Base-by-base conservation (phyloP, 257 asterid species). In the Linderniella brevidens region DNA sequence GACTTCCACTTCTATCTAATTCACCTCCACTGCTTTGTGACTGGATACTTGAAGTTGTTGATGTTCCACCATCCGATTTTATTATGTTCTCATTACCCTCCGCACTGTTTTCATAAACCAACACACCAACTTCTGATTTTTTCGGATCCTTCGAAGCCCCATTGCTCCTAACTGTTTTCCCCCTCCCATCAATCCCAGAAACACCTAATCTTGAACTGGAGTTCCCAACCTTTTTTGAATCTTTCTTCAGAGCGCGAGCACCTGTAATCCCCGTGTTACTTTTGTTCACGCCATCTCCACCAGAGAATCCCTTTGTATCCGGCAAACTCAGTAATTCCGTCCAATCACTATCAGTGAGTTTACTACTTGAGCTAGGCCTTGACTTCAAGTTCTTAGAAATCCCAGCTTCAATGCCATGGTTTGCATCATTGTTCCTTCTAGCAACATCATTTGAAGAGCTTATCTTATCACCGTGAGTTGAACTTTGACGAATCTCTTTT, bases 341-440 rank as follows among this genome's bases (percentile, higher is more conserved):
- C 98, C 98, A 90, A 67, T 90, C 98, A 65, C 70, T 64, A 58
- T 88, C 94, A 1, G 73, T 76, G 48, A 80, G 74, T 43, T 74
- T 67, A 57, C 64, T 62, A 39, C 59, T 64, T 41, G 50, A 37
- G 46, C 64, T 63, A 29, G 59, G 36, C 57, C 61, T 87, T n/a
- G 76, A 47, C 17, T 65, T 71, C 63, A 50, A 46, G 51, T 64
- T 68, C 41, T 20, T 55, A 19, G 74, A 54, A 41, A 48, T 54
- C 36, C 19, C 68, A 41, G 58, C 63, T 29, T 65, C 85, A 71
- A 64, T 63, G 55, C 58, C 74, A 50, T 58, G 52, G 49, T 58
- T 65, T 60, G 55, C 46, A 63, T 58, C 68, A 61, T 61, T 65
- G 62, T 54, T 70, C 44, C 54, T 72, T 56, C 64, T 56, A 60